Percentiles rank a stretch among this genome's conserved stretches.
These are phyloP conservation scores for Vitis amurensis DNA, from an alignment of 164 flowering plant genomes.

Conservation along the genomic window DNA sequence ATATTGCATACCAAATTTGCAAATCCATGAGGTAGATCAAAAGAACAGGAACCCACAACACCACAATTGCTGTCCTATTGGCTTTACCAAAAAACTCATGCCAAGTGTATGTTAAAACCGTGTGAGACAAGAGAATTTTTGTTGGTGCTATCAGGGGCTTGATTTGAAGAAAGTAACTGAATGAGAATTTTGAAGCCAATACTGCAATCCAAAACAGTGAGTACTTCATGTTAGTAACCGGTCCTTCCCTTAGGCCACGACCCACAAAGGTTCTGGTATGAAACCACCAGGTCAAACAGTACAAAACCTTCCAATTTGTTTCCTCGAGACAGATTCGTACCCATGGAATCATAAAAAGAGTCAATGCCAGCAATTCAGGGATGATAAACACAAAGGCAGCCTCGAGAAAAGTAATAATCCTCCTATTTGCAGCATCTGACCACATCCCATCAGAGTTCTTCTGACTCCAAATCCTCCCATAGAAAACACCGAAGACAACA, in stretches of 20 bases:
- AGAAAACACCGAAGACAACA: constrained; percentile 64
- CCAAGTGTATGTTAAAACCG: constrained; percentile 41
- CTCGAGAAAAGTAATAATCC: constrained; percentile 58
- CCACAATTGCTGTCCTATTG: constrained; percentile 52
- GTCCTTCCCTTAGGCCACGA: constrained; percentile 87
- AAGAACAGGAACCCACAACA: constrained; percentile 84
- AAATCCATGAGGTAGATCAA: constrained; percentile 81
- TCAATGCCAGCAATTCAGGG: constrained; percentile 78
- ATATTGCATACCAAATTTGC: constrained; percentile 85
- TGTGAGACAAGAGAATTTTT: constrained; percentile 42
- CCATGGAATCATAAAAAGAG: constrained; percentile 78
- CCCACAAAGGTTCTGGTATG: constrained; percentile 75
- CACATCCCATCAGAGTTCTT: constrained; percentile 57
- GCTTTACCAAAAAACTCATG: constrained; percentile 76
- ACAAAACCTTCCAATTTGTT: constrained; percentile 59
- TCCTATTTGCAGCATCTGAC: constrained; percentile 57
- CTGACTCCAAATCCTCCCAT: constrained; percentile 71
- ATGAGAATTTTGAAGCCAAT: constrained; percentile 61
- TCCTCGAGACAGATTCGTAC: constrained; percentile 72
- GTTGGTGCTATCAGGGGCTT: constrained; percentile 81
- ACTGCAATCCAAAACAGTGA: constrained; percentile 73
- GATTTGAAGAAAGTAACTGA: constrained; percentile 89
- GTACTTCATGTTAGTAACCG: constrained; percentile 68
- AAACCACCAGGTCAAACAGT: constrained; percentile 92
- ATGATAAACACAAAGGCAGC: constrained; percentile 56